Evolutionary conservation across 306 rosid species (phyloP), one percentile per base, ranked within the genome.

Genomic region (Phaseolus lunatus): DNA sequence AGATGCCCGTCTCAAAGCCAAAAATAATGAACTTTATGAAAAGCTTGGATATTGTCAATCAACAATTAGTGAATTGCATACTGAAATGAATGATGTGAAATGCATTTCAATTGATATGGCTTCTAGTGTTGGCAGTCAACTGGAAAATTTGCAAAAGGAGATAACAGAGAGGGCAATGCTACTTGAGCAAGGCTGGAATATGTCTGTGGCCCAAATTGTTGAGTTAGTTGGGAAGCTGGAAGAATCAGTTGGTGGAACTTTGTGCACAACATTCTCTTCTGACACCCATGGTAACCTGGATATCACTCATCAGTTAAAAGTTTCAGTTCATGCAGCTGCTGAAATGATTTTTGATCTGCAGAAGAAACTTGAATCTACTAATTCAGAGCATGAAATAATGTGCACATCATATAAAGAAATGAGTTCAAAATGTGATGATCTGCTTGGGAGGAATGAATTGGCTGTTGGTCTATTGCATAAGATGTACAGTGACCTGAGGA

Each of bases 101-200:
- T 87, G 81, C 67, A 76, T 82, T 72, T 87, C 97, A 56, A 86
- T 69, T 84, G 87, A 88, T 77, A 82, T 77, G 88, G 89, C 84
- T 73, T 83, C 96, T 87, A 67, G 71, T 72, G 64, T 89, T 64
- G 70, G 88, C 82, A 72, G 80, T 74, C 87, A 87, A 58, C 83
- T 92, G 75, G 96, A 83, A 76, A 82, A 79, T 76, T 75, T 92
- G 85, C 91, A 88, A 82, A 86, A 86, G 82, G 93, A 83, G 79
- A 86, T 85, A 65, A 78, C 74, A 62, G 88, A 85, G 78, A 87
- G 91, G 85, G 80, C 74, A 74, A 73, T 82, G 78, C 69, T 76
- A 73, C 96, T 92, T 77, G 94, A 92, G 79, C 86, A 81, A 69
- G 83, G 86, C 58, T 86, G 94, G 96, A 85, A 84, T 79, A 78